phyloP scores from a whole-genome alignment of 1,284 basidiomycete species.

The Spongiforma sp. region DNA sequence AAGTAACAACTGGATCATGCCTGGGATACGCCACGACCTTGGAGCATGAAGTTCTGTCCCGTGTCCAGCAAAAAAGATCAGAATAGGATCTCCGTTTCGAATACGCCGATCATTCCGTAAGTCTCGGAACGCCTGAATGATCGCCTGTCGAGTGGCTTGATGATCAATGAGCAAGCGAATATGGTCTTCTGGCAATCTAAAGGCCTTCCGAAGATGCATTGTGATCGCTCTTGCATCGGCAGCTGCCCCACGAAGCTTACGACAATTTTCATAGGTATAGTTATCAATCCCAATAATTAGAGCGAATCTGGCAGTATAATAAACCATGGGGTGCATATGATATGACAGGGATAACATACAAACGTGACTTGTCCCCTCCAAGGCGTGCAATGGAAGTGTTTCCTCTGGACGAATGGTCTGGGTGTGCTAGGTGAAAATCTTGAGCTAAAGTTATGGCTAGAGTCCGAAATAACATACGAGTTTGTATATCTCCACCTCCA shows the following conservation, averaged over 20 bases:
- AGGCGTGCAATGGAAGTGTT: neutral
- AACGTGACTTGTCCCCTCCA: neutral
- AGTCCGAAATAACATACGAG: neutral
- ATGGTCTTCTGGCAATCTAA: constrained; percentile 59
- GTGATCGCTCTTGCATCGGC: constrained; percentile 59
- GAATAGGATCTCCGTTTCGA: constrained; percentile 57
- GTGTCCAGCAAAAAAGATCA: constrained; percentile 70
- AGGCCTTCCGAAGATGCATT: constrained; percentile 52
- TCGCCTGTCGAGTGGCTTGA: constrained; percentile 57
- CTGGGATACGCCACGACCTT: constrained; percentile 45
- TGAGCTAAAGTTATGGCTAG: neutral
- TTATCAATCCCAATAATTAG: constrained; percentile 64
- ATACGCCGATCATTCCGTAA: constrained; percentile 58
- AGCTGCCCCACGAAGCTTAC: constrained; percentile 59
- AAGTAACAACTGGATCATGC: constrained; percentile 58
- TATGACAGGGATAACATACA: neutral
- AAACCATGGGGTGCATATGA: neutral
- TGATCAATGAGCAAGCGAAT: constrained; percentile 55
- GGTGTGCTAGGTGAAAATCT: neutral
- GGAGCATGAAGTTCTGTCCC: constrained; percentile 58
- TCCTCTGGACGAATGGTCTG: neutral
- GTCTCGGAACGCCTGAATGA: constrained; percentile 56
- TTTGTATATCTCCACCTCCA: no score
- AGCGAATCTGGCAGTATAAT: constrained; percentile 47
- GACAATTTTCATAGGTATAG: constrained; percentile 57